These are phyloP conservation scores for Aspergillus pseudotamarii DNA, from an alignment of 2,329 filamentous ascomycete species.

Conservation along the genomic window DNA sequence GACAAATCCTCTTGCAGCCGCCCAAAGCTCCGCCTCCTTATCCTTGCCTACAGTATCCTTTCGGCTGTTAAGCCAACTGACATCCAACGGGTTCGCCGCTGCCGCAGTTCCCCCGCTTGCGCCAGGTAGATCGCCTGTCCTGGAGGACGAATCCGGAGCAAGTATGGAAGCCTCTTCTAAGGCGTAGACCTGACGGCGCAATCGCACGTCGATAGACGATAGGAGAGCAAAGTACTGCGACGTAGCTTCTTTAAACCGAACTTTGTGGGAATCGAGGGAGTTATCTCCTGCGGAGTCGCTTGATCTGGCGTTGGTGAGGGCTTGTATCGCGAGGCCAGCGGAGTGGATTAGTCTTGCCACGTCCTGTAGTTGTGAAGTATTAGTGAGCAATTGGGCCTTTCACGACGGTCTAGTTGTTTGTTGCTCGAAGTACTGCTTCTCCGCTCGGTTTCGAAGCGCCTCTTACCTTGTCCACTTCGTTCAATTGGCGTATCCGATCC, in stretches of 20 bases:
- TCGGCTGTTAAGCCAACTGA: conserved; percentile 86
- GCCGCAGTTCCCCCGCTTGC: conserved; percentile 31
- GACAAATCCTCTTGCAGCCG: conserved; percentile 60
- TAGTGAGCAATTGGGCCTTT: conserved; percentile 1
- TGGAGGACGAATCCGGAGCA: conserved; percentile 43
- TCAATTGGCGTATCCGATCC: conserved; percentile 79
- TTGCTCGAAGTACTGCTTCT: not conserved
- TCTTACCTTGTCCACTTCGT: conserved; percentile 71
- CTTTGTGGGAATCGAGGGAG: conserved; percentile 58
- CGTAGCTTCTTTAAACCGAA: conserved; percentile 59
- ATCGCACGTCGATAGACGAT: conserved; percentile 71
- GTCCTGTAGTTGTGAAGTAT: conserved; percentile 40
- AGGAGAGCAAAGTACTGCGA: conserved; percentile 71
- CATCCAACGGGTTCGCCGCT: conserved; percentile 66
- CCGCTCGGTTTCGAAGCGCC: not conserved
- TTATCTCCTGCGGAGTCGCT: conserved; percentile 38
- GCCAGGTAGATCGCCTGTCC: conserved; percentile 33
- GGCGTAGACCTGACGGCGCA: conserved; percentile 75
- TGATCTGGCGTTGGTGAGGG: conserved; percentile 58
- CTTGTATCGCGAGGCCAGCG: conserved; percentile 65
- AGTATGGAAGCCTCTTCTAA: conserved; percentile 82
- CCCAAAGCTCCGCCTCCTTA: conserved; percentile 82
- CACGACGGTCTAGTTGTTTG: not conserved
- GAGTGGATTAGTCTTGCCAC: conserved; percentile 59
- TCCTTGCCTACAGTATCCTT: conserved; percentile 79